These are phyloP conservation scores for Mycena galopus DNA, from an alignment of 768 basidiomycete species.

Conservation along the genomic window DNA sequence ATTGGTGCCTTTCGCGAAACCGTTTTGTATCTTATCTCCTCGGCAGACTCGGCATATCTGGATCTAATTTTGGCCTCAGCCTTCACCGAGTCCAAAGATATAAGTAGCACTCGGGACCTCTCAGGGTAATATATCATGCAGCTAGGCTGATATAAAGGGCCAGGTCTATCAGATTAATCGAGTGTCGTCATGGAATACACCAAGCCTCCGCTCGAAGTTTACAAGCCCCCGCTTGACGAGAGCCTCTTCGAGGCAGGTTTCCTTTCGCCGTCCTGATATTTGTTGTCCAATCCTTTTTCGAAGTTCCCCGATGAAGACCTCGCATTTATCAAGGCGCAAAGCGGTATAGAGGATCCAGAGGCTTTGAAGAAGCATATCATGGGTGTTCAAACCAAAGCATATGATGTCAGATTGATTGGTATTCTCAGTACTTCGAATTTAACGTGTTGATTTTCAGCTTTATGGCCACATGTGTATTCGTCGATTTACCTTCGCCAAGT, in stretches of 20 bases:
- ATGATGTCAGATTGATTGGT: slow-evolving; percentile 36
- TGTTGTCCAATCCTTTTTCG: not conserved
- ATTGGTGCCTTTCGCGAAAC: slow-evolving; percentile 73
- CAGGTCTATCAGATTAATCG: not conserved
- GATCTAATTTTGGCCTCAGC: too few species aligned
- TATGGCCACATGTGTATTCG: slow-evolving; percentile 42
- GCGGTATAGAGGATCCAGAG: slow-evolving; percentile 46
- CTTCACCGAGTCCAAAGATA: too few species aligned
- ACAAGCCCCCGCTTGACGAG: slow-evolving; percentile 28
- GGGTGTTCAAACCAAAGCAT: slow-evolving; percentile 49
- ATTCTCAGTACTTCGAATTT: not conserved
- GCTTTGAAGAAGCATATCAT: slow-evolving; percentile 49
- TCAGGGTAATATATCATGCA: too few species aligned
- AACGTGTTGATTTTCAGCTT: not conserved
- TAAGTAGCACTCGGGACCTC: too few species aligned
- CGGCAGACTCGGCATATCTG: too few species aligned
- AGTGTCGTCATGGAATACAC: slow-evolving; percentile 14
- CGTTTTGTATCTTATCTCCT: too few species aligned
- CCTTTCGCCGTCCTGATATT: too few species aligned
- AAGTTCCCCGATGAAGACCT: slow-evolving; percentile 31
- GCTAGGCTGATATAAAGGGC: not conserved
- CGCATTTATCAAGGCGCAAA: slow-evolving; percentile 45
- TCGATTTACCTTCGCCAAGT: slow-evolving; percentile 42
- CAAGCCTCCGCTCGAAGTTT: slow-evolving; percentile 24
- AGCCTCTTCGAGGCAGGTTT: slow-evolving; percentile 8